Evolutionary conservation across 176 grass and related monocot species (phyloP).

Genomic region (Puya raimondii): DNA sequence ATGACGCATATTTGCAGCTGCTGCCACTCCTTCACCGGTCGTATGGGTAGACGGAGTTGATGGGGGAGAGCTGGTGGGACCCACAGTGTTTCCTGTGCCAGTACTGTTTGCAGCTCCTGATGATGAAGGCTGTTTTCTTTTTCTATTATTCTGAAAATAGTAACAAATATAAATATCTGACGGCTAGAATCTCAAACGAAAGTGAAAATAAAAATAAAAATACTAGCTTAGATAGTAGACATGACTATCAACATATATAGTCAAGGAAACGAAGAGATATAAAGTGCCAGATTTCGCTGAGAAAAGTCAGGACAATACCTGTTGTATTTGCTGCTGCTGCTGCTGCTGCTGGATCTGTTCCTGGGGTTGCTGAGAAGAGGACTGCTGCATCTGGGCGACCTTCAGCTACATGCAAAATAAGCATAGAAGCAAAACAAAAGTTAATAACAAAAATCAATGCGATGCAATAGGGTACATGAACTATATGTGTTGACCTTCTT

Average conservation of each 20-base stretch:
- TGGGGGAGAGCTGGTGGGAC: conserved; percentile 72
- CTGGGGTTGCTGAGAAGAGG: conserved; percentile 66
- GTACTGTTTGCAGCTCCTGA: conserved; percentile 96
- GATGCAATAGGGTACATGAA: not conserved
- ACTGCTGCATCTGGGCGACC: conserved; percentile 67
- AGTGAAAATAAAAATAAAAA: conserved; percentile 3
- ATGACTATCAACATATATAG: not conserved
- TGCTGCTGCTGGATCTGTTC: conserved; percentile 66
- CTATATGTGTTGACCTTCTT: not conserved
- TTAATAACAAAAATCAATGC: conserved; percentile 5
- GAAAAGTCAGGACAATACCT: conserved; percentile 17
- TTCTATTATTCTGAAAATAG: conserved; percentile 65
- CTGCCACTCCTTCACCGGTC: conserved; percentile 52
- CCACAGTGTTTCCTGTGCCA: conserved; percentile 88
- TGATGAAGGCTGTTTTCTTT: conserved; percentile 89
- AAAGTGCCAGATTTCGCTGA: not conserved
- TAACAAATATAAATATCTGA: not conserved
- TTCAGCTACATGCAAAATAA: conserved; percentile 32
- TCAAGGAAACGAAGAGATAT: too few relatives aligned
- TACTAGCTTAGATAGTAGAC: not conserved
- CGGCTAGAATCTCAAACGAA: conserved; percentile 4
- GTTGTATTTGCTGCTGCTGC: conserved; percentile 69
- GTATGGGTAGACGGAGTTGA: conserved; percentile 94
- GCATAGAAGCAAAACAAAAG: conserved; percentile 11
- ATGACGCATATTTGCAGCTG: conserved; percentile 61